phyloP scores from a whole-genome alignment of 2,329 filamentous ascomycete species.

The Alternaria ethzedia region DNA sequence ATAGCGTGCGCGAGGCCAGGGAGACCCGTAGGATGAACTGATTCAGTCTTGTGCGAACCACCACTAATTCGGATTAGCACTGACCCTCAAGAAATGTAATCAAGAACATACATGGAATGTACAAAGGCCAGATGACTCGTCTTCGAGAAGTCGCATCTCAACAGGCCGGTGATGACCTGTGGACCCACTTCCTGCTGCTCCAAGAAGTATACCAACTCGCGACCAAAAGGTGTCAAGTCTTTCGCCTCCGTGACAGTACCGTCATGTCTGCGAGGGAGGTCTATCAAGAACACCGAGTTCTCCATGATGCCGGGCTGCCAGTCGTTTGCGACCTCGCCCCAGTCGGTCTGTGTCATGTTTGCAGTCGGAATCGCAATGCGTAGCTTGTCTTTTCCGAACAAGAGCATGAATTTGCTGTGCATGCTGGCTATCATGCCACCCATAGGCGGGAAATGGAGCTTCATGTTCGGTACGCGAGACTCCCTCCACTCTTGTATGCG shows the following conservation, averaged over 20 bases:
- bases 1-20: conserved; percentile 75
- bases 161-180: conserved; percentile 70
- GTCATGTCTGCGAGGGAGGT: conserved; percentile 70
- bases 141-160: conserved; percentile 79
- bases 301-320: conserved; percentile 45
- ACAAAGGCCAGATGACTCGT: conserved; percentile 79
- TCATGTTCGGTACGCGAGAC: conserved; percentile 59
- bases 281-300: conserved; percentile 82
- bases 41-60: conserved; percentile 40
- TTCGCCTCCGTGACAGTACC: conserved; percentile 30
- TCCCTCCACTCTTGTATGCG: conserved; percentile 37
- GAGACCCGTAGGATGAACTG: conserved; percentile 67
- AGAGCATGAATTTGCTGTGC: conserved; percentile 92
- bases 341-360: conserved; percentile 85
- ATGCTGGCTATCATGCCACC: conserved; percentile 72
- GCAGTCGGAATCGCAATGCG: conserved; percentile 86
- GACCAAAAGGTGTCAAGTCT: conserved; percentile 65
- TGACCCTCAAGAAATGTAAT: background rate
- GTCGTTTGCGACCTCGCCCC: conserved; percentile 75
- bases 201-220: conserved; percentile 75
- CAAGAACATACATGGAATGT: conserved; percentile 75
- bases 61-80: conserved; percentile 31
- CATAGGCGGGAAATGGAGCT: conserved; percentile 83
- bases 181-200: conserved; percentile 69
- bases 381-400: conserved; percentile 77